These are phyloP conservation scores for Scorias spongiosa DNA, from an alignment of 2,329 filamentous ascomycete species.

Conservation along the genomic window DNA sequence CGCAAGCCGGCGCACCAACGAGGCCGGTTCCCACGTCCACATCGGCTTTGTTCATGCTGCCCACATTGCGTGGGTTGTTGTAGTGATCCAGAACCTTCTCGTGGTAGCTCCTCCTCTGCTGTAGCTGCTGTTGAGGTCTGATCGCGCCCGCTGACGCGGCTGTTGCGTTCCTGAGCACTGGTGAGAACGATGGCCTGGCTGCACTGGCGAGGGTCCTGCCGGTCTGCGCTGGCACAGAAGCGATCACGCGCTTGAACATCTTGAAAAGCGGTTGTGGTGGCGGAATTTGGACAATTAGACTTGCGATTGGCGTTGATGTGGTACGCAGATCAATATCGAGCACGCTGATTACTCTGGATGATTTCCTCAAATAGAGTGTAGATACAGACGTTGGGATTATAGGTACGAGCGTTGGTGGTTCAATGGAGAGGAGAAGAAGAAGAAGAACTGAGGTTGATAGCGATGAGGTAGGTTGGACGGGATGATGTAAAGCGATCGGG, in stretches of 20 bases:
- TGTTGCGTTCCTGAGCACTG: slow-evolving; percentile 27
- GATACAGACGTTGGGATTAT: too few species aligned
- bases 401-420: too few species aligned
- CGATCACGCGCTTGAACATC: slow-evolving; percentile 45
- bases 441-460: neutral
- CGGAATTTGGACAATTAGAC: too few species aligned
- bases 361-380: too few species aligned
- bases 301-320: too few species aligned
- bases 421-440: too few species aligned
- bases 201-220: slow-evolving; percentile 34
- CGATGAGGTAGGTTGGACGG: too few species aligned
- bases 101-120: slow-evolving; percentile 40
- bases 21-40: slow-evolving; percentile 77
- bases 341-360: too few species aligned
- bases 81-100: slow-evolving; percentile 72
- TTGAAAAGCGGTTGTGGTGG: slow-evolving; percentile 7
- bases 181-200: slow-evolving; percentile 33
- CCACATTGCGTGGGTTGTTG: slow-evolving; percentile 63
- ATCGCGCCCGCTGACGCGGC: slow-evolving; percentile 26
- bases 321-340: too few species aligned
- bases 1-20: slow-evolving; percentile 77
- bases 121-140: slow-evolving; percentile 6
- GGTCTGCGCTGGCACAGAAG: slow-evolving; percentile 37
- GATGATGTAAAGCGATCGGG: too few species aligned
- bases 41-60: slow-evolving; percentile 65